These are phyloP conservation scores for Fraxinus ornus DNA, from an alignment of 305 asterid species.

Conservation along the genomic window DNA sequence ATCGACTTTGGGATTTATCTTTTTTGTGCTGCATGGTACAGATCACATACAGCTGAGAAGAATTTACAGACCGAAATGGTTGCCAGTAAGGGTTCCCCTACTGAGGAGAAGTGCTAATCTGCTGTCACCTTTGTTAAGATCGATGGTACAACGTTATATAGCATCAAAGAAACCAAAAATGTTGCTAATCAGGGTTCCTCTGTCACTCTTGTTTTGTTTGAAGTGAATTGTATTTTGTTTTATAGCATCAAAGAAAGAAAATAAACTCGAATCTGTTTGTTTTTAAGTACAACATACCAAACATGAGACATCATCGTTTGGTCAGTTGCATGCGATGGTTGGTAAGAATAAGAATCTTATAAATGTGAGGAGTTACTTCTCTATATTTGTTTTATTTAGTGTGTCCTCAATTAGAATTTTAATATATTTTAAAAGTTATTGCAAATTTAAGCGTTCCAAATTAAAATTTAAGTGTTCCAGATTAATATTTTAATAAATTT, in stretches of 20 bases:
- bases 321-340: not conserved
- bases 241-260: not conserved
- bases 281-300: not conserved
- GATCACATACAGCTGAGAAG: conserved; percentile 19
- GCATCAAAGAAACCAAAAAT: not conserved
- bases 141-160: not conserved
- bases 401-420: not conserved
- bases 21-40: conserved; percentile 34
- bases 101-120: conserved; percentile 23
- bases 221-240: not conserved
- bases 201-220: not conserved
- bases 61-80: conserved; percentile 23
- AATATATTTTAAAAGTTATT: too few species aligned
- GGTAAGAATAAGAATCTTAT: not conserved
- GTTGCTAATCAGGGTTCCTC: not conserved
- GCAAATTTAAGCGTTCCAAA: not conserved
- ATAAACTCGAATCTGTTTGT: not conserved
- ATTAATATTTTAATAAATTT: too few species aligned
- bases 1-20: conserved; percentile 31
- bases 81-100: conserved; percentile 1
- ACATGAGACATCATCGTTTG: not conserved
- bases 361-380: not conserved
- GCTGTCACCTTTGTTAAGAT: not conserved
- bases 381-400: not conserved
- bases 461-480: not conserved